These are phyloP conservation scores for Ophiostoma ulmi DNA, from an alignment of 2,329 filamentous ascomycete species.

Conservation along the genomic window DNA sequence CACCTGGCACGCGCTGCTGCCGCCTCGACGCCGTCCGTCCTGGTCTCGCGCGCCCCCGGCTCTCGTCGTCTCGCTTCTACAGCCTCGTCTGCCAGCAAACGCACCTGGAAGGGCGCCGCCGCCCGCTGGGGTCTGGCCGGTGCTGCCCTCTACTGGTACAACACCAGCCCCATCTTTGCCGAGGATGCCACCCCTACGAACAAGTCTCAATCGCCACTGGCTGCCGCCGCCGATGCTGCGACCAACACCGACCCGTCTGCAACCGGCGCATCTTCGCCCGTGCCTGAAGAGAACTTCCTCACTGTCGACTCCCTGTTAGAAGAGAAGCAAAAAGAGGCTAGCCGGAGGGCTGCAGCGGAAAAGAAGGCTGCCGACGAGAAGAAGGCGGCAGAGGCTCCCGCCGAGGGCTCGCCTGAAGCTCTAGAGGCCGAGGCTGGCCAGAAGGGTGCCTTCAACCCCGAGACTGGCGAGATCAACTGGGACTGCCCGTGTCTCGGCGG, in stretches of 20 bases:
- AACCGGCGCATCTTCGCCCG: slow-evolving; percentile 11
- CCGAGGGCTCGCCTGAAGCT: slow-evolving; percentile 41
- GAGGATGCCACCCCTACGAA: slow-evolving; percentile 54
- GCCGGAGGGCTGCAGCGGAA: slow-evolving; percentile 35
- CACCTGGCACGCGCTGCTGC: slow-evolving; percentile 38
- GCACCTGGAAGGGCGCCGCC: slow-evolving; percentile 75
- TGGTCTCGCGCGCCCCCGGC: slow-evolving; percentile 37
- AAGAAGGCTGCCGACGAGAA: slow-evolving; percentile 24
- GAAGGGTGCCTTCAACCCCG: slow-evolving; percentile 93
- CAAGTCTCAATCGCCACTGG: slow-evolving; percentile 37
- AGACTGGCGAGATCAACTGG: slow-evolving; percentile 99
- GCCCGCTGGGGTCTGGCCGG: slow-evolving; percentile 70
- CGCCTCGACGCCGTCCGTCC: slow-evolving; percentile 29
- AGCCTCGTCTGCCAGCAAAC: slow-evolving; percentile 56
- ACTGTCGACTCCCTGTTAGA: slow-evolving; percentile 65
- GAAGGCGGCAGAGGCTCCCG: neutral
- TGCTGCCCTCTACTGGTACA: slow-evolving; percentile 86
- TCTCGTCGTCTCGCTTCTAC: slow-evolving; percentile 48
- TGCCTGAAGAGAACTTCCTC: slow-evolving; percentile 46
- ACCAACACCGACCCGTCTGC: slow-evolving; percentile 5
- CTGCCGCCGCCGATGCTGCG: slow-evolving; percentile 31
- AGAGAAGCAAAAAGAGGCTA: slow-evolving; percentile 48
- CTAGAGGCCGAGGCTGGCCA: slow-evolving; percentile 77
- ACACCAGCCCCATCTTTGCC: slow-evolving; percentile 80
- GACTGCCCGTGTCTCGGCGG: slow-evolving; percentile 95